Percentiles rank a stretch among this genome's conserved stretches.
Conservation (phyloP, 176 grass and related monocot genomes). For the Avena insularis region DNA sequence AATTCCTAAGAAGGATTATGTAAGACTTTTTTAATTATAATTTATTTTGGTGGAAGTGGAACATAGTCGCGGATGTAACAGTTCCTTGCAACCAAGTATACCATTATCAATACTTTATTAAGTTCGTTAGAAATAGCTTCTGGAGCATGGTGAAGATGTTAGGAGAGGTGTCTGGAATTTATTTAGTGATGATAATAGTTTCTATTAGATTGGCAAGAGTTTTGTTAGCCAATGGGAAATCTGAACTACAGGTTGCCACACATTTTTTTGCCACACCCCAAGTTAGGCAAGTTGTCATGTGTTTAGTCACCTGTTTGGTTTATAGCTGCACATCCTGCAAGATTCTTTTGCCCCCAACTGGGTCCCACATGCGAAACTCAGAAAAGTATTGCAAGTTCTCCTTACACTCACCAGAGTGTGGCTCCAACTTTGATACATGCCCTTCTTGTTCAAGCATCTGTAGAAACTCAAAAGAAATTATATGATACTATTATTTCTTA, state of each 20-base stretch:
- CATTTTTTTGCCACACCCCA: neutral
- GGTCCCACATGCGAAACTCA: neutral
- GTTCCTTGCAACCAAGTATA: constrained; percentile 16
- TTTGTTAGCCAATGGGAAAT: neutral
- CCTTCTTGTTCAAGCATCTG: constrained; percentile 12
- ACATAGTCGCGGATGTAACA: neutral
- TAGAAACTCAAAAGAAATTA: neutral
- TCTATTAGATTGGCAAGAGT: neutral
- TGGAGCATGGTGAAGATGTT: constrained; percentile 22
- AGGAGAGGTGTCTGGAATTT: neutral
- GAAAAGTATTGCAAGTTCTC: neutral
- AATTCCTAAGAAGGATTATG: neutral
- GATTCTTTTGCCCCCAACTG: neutral
- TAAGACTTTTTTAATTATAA: neutral
- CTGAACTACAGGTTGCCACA: neutral
- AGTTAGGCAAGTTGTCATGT: neutral
- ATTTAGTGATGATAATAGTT: neutral
- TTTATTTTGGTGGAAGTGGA: constrained; percentile 9
- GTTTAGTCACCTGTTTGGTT: neutral
- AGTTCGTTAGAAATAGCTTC: neutral
- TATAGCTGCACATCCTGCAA: neutral
- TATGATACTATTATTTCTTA: neutral
- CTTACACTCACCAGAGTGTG: neutral
- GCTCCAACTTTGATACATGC: neutral
- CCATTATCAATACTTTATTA: neutral